Base-by-base conservation (phyloP, 2,329 filamentous ascomycete species). In the Colletotrichum liaoningense region DNA sequence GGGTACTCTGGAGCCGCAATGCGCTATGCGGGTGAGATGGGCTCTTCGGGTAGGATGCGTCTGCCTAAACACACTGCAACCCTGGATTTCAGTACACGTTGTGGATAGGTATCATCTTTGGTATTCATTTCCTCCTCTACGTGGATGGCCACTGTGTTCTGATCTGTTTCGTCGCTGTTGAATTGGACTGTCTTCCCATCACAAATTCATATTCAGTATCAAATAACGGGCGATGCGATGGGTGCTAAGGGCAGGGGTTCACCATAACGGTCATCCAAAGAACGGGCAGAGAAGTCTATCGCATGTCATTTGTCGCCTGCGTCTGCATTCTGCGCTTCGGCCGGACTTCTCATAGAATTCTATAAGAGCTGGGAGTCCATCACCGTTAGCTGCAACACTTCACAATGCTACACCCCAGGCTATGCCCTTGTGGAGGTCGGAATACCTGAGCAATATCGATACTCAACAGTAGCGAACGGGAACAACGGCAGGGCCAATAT, bases 221-320 rank as follows among this genome's bases (percentile, higher is more conserved):
- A 67, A 28, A 19, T 11, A 22, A 5, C 8, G 28, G 42, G 22
- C 35, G 62, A 56, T 67, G 56, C 28, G 46, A 46, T 46, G 35
- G 12, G 56, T 71, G 57, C 69, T 62, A 67, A 62, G 63, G 59
- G 63, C 69, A 71, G 46, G 69, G 69, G 69, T 71, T 71, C 63
- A 35, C 56, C 26, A 67, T 52, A 67, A 38, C 64, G 28, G 56
- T 71, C 69, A 57, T 71, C 69, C 57, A 33, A 71, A 68, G 49
- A 57, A n/a, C 11, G 46, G 54, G 22, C 38, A 54, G 55, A 55
- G 60, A 42, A 57, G 56, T 52, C 35, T 35, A 60, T 60, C 33
- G 66, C 30, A 55, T 28, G 3, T 63, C 60, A 28, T 38, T 35
- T 62, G 57, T 46, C 26, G 54, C 54, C n/a, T 49, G 35, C 26